Percentiles rank a stretch among this genome's conserved stretches.
Evolutionary conservation across 768 basidiomycete genomes (phyloP).

Genomic region (Tricholoma terreum): DNA sequence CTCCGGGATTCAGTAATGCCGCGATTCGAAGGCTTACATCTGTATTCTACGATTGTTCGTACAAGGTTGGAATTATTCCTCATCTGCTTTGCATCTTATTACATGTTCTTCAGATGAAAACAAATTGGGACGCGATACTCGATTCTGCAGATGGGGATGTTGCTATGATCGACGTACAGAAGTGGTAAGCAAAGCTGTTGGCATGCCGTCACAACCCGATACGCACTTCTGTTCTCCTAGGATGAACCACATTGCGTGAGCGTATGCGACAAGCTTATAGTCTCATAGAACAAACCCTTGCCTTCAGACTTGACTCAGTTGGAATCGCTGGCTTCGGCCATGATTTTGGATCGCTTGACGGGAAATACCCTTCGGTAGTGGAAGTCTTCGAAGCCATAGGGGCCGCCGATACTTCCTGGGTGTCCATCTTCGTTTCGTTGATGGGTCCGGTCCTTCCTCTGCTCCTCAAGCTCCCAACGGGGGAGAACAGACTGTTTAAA

Average conservation of each 20-base stretch:
- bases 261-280: not conserved
- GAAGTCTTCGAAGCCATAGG: conserved; percentile 39
- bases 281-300: not conserved
- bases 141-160: conserved; percentile 30
- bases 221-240: conserved; percentile 12
- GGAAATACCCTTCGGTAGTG: conserved; percentile 39
- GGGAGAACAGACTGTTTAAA: not conserved
- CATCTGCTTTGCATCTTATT: not conserved
- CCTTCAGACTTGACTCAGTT: conserved; percentile 49
- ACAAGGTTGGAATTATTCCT: conserved; percentile 28
- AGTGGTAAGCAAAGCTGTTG: conserved; percentile 29
- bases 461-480: conserved; percentile 35
- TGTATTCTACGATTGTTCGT: conserved; percentile 39
- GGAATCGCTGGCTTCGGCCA: conserved; percentile 61
- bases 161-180: conserved; percentile 46
- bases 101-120: conserved; percentile 25
- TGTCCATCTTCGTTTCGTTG: conserved; percentile 33
- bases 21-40: conserved; percentile 34
- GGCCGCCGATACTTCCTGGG: conserved; percentile 19
- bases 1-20: conserved; percentile 39
- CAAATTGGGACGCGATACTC: conserved; percentile 22
- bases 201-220: conserved; percentile 20
- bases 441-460: conserved; percentile 35
- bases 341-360: conserved; percentile 52
- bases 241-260: conserved; percentile 49